Conservation (phyloP, 306 rosid genomes). For the Herpetospermum pedunculosum region DNA sequence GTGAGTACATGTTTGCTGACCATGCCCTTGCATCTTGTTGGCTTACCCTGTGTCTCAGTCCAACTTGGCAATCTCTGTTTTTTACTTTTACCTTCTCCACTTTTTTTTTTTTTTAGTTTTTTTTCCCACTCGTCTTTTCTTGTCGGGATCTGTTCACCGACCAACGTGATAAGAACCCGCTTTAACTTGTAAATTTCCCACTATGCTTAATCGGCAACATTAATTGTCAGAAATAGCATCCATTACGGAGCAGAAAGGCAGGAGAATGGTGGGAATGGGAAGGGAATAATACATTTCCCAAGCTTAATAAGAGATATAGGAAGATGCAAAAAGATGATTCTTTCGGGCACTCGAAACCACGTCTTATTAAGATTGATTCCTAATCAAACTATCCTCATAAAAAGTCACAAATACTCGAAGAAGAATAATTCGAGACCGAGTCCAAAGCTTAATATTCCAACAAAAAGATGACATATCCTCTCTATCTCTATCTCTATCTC, state of each 20-base stretch:
- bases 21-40: not conserved
- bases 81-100: not conserved
- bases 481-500: too few species aligned
- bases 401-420: not conserved
- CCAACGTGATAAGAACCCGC: not conserved
- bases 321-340: not conserved
- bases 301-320: not conserved
- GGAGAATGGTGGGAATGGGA: not conserved
- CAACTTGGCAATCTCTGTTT: not conserved
- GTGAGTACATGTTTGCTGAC: not conserved
- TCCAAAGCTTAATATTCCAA: constrained; percentile 5
- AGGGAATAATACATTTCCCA: constrained; percentile 1
- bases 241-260: not conserved
- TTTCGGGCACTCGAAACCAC: not conserved
- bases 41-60: not conserved
- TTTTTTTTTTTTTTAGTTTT: not conserved
- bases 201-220: not conserved
- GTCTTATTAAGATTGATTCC: not conserved
- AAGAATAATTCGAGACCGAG: not conserved
- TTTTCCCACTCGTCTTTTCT: not conserved
- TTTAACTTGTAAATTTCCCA: not conserved
- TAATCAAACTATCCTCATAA: not conserved
- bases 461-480: not conserved
- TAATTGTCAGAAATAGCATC: not conserved
- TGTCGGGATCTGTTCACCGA: not conserved